Evolutionary conservation across 768 basidiomycete genomes (phyloP).

Genomic region (Nevesoporus exiguus): DNA sequence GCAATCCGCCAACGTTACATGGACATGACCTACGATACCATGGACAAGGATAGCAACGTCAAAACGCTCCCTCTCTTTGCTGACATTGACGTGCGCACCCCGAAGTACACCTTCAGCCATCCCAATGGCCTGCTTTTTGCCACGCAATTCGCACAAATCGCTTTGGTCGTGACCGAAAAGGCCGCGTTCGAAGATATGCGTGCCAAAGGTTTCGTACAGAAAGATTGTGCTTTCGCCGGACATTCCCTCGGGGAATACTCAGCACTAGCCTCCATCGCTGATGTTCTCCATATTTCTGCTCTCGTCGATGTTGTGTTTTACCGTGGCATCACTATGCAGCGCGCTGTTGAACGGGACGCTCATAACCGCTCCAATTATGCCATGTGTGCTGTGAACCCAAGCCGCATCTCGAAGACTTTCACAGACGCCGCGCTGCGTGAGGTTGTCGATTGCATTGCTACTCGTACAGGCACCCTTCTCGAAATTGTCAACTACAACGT

Average conservation of each 20-base stretch:
- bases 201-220: conserved; percentile 91
- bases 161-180: conserved; percentile 96
- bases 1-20: conserved; percentile 99
- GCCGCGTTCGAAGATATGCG: conserved; percentile 99
- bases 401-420: conserved; percentile 91
- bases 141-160: conserved; percentile 98
- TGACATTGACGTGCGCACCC: conserved; percentile 92
- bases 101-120: conserved; percentile 97
- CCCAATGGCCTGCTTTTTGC: conserved; percentile 94
- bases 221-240: conserved; percentile 90
- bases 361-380: conserved; percentile 94
- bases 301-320: conserved; percentile 99
- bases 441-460: conserved; percentile 88
- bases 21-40: conserved; percentile 98
- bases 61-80: conserved; percentile 95
- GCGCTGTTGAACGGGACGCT: conserved; percentile 94
- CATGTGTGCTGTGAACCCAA: conserved; percentile 99
- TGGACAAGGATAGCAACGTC: conserved; percentile 93
- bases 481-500: conserved; percentile 98
- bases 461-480: conserved; percentile 73
- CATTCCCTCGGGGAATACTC: conserved; percentile 99
- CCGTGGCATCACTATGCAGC: conserved; percentile 99
- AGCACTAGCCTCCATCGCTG: conserved; percentile 95
- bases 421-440: conserved; percentile 94
- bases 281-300: conserved; percentile 90